These are phyloP conservation scores for Neonectria faginata DNA, from an alignment of 2,329 filamentous ascomycete genomes.

Conservation along the genomic window DNA sequence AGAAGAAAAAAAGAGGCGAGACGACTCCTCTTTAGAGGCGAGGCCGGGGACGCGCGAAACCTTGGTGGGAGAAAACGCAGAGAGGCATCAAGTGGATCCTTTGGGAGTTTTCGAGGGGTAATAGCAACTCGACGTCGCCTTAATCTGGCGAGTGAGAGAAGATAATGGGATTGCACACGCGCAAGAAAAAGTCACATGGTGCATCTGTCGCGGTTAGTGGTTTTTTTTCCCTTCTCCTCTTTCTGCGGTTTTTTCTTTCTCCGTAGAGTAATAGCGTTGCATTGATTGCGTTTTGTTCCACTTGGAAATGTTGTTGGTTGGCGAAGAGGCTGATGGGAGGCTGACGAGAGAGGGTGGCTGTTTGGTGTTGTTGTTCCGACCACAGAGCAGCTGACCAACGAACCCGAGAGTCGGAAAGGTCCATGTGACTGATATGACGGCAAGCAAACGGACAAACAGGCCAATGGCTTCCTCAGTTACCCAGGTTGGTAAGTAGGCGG, in stretches of 20 bases:
- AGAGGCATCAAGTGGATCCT: conserved; percentile 48
- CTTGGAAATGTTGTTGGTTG: conserved; percentile 4
- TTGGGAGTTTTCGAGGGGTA: conserved; percentile 42
- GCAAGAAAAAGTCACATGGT: conserved; percentile 27
- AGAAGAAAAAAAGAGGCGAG: conserved; percentile 23
- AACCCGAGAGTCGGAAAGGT: neutral
- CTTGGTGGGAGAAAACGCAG: conserved; percentile 34
- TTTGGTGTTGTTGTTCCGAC: conserved; percentile 1
- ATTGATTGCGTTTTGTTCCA: neutral
- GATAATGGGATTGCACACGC: conserved; percentile 30
- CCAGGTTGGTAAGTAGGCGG: neutral
- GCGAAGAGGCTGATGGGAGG: neutral
- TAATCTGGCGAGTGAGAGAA: conserved; percentile 42
- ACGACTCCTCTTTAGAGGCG: conserved; percentile 24
- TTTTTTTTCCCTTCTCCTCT: conserved; percentile 1
- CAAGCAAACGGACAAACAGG: neutral
- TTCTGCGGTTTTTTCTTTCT: neutral
- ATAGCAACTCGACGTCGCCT: conserved; percentile 47
- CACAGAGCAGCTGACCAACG: conserved; percentile 3
- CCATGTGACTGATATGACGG: neutral
- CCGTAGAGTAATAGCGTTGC: conserved; percentile 7
- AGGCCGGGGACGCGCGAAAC: conserved; percentile 33
- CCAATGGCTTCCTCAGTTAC: neutral
- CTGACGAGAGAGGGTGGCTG: neutral
- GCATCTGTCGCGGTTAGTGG: conserved; percentile 14